Percentiles rank a stretch among this genome's conserved stretches.
phyloP scores from a whole-genome alignment of 495 filamentous ascomycete species.

The Astrocystis sublimbata region DNA sequence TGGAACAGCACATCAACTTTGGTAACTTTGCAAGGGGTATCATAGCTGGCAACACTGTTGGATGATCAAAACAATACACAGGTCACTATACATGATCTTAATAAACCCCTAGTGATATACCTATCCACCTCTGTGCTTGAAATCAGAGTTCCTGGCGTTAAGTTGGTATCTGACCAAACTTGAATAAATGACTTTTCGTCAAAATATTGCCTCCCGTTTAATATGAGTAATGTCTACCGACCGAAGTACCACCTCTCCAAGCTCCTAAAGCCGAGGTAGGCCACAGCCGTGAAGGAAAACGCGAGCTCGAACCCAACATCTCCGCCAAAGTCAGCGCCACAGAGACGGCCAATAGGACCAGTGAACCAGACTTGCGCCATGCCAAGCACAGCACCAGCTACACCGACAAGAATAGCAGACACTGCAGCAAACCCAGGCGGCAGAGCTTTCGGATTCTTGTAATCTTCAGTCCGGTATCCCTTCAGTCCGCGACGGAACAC shows the following conservation, averaged over 20 bases:
- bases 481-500: slow-evolving; percentile 65
- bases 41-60: slow-evolving; percentile 73
- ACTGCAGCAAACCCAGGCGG: slow-evolving; percentile 73
- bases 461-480: slow-evolving; percentile 64
- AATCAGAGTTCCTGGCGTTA: no score
- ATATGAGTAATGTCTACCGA: no score
- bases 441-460: slow-evolving; percentile 59
- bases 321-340: slow-evolving; percentile 61
- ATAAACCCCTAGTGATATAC: no score
- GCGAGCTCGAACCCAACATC: slow-evolving; percentile 78
- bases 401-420: slow-evolving; percentile 65
- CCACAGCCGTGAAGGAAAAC: slow-evolving; percentile 53
- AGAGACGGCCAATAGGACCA: slow-evolving; percentile 68
- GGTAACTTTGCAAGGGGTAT: slow-evolving; percentile 85
- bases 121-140: no score
- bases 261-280: slow-evolving; percentile 49
- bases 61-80: slow-evolving; percentile 10
- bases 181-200: no score
- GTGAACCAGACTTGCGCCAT: slow-evolving; percentile 78
- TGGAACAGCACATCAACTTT: slow-evolving; percentile 70
- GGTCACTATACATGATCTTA: no score
- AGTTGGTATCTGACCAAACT: no score
- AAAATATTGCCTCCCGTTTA: no score
- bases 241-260: slow-evolving; percentile 59
- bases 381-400: slow-evolving; percentile 72